Evolutionary conservation across 352 stramenopile genomes (phyloP), one percentile per base, ranked within the genome.

Genomic region (Phytophthora idaei): DNA sequence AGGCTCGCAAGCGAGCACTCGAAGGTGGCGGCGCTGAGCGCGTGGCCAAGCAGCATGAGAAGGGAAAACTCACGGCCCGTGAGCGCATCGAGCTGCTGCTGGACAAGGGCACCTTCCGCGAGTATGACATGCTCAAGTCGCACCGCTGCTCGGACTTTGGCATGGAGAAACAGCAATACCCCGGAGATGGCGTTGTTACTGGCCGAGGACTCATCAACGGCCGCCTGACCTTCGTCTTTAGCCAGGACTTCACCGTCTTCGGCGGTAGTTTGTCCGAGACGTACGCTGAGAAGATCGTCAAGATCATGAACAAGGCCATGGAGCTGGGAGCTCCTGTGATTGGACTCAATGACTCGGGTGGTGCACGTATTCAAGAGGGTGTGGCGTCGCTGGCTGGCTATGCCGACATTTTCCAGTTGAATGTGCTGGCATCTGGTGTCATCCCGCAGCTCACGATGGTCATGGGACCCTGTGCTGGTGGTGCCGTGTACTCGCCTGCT

Each of bases 291-390:
- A 99, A 99, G 83, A 99, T 99, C 69, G 91, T 98, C 74, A 99
- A 99, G 80, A 90, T 99, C 75, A 99, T 99, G 97, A 95, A 99
- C 63, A 98, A 98, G 81, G 97, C 97, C 12, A 89, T 98, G 79
- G 85, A 95, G 53, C 82, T 98, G n/a, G 95, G 95, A 15, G 94
- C 92, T 27, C 97, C 97, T 11, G 92, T 99, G 2, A 99, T 99
- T 68, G 97, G 97, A 15, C 83, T 99, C 14, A 99, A 99, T 73
- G 97, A 99, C 82, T 98, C 93, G 39, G 97, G 97, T 36, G 97
- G 97, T 67, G 97, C 97, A 14, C 90, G 97, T 54, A 99, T 99
- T 64, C 97, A 99, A 79, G 97, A 99, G 79, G 97, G 97, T 58
- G 94, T 99, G 0, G 96, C 98, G 45, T 98, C 92, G 15, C 88